A percentile compares a stretch with the other conserved stretches of the same genome.
These are phyloP conservation scores for Ascodesmis nigricans DNA, from an alignment of 495 filamentous ascomycete genomes.

Conservation along the genomic window DNA sequence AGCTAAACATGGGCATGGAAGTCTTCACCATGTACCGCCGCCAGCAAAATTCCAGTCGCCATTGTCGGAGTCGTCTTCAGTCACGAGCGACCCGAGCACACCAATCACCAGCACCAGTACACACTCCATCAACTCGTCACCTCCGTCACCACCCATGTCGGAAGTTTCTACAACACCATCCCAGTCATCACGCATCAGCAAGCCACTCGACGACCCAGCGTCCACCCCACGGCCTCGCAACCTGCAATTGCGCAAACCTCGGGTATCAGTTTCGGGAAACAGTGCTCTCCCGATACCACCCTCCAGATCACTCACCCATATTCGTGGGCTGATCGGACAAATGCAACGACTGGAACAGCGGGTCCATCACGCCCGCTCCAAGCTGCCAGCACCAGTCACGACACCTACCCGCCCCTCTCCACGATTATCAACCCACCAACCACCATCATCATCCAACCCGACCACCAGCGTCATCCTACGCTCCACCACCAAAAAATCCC, in stretches of 20 bases:
- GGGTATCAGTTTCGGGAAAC: constrained; percentile 20
- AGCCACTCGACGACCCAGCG: constrained; percentile 14
- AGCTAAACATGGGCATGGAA: constrained; percentile 27
- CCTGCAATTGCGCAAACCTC: constrained; percentile 19
- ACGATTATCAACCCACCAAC: constrained; percentile 22
- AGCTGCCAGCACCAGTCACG: constrained; percentile 56
- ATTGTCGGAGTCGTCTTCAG: constrained; percentile 26
- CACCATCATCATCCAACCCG: not conserved
- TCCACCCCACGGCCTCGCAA: constrained; percentile 29
- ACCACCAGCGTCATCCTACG: constrained; percentile 8
- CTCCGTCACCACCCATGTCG: constrained; percentile 41
- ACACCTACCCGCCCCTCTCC: constrained; percentile 71
- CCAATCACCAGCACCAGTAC: constrained; percentile 40
- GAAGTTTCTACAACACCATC: constrained; percentile 48
- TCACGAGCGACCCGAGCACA: constrained; percentile 15
- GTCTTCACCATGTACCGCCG: constrained; percentile 26
- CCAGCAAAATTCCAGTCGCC: constrained; percentile 25
- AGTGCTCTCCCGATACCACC: constrained; percentile 35
- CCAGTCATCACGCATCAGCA: constrained; percentile 25
- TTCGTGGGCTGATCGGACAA: constrained; percentile 77
- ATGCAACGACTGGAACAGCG: constrained; percentile 90
- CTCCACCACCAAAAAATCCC: constrained; percentile 15
- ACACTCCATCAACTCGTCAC: constrained; percentile 29
- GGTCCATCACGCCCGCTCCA: constrained; percentile 81
- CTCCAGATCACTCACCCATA: constrained; percentile 76